Conservation (phyloP, 2,329 filamentous ascomycete genomes). For the Neonectria coccinea region DNA sequence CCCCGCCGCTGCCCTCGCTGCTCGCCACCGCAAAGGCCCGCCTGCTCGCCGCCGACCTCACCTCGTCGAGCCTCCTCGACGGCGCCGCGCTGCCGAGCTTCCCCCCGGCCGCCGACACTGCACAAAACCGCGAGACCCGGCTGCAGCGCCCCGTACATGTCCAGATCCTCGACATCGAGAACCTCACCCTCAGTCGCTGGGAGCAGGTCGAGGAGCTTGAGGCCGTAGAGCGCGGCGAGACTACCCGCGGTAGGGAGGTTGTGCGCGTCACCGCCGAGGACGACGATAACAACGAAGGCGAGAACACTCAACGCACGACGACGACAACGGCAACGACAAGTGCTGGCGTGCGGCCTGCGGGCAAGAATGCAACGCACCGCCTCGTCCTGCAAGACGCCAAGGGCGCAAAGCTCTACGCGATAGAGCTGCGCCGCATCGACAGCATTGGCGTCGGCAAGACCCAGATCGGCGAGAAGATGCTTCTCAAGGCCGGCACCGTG, state of each 20-base stretch:
- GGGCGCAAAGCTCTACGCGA: conserved; percentile 75
- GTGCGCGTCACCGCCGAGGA: conserved; percentile 70
- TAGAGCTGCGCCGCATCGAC: conserved; percentile 77
- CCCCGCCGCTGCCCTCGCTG: conserved; percentile 75
- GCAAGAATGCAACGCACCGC: conserved; percentile 75
- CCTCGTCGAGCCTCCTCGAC: conserved; percentile 61
- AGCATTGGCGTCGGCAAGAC: conserved; percentile 74
- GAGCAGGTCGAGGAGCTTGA: conserved; percentile 88
- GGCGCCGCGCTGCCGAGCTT: conserved; percentile 53
- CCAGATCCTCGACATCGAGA: conserved; percentile 88
- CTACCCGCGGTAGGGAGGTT: conserved; percentile 81
- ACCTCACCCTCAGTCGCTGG: conserved; percentile 84
- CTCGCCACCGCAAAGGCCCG: conserved; percentile 85
- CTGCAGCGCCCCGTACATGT: conserved; percentile 75
- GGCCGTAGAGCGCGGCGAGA: conserved; percentile 77
- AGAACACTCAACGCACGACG: conserved; percentile 33
- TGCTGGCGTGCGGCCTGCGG: conserved; percentile 35
- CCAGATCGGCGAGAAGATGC: conserved; percentile 83
- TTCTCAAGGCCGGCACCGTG: conserved; percentile 73
- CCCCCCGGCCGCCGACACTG: conserved; percentile 67
- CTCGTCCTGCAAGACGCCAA: conserved; percentile 84
- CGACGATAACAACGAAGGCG: conserved; percentile 60
- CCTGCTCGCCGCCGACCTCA: conserved; percentile 82
- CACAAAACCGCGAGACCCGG: conserved; percentile 64
- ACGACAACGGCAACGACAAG: conserved; percentile 9